Conservation (phyloP, 1,139 yeast genomes). For the Geotrichum bryndzae region DNA sequence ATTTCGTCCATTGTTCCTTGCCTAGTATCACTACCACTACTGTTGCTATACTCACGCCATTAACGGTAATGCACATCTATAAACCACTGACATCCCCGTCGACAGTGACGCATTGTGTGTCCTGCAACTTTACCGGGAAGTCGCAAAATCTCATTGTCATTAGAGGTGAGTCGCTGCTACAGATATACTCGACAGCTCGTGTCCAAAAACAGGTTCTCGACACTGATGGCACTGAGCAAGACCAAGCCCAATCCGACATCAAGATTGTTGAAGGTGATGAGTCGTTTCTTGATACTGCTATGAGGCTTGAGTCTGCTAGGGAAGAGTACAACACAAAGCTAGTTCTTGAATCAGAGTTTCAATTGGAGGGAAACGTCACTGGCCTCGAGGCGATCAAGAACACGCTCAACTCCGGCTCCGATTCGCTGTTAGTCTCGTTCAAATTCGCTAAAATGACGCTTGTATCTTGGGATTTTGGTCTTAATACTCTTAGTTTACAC, state of each 20-base stretch:
- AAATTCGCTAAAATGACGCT: slow-evolving; percentile 73
- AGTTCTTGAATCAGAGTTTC: slow-evolving; percentile 57
- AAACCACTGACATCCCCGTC: slow-evolving; percentile 78
- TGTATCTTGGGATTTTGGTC: slow-evolving; percentile 61
- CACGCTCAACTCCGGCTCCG: slow-evolving; percentile 45
- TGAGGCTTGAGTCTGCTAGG: slow-evolving; percentile 19
- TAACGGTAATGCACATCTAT: slow-evolving; percentile 75
- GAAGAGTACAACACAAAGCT: slow-evolving; percentile 39
- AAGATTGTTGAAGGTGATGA: slow-evolving; percentile 22
- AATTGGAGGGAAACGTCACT: slow-evolving; percentile 63
- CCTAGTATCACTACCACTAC: neutral
- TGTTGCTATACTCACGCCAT: slow-evolving; percentile 26
- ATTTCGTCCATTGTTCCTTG: neutral
- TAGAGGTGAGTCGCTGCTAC: slow-evolving; percentile 60
- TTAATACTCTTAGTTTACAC: slow-evolving; percentile 75
- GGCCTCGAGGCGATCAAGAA: slow-evolving; percentile 44
- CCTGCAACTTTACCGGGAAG: slow-evolving; percentile 56
- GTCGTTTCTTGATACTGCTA: slow-evolving; percentile 29
- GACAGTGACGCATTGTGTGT: slow-evolving; percentile 56
- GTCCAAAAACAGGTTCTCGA: slow-evolving; percentile 24
- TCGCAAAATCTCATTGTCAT: slow-evolving; percentile 56
- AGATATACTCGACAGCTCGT: slow-evolving; percentile 49
- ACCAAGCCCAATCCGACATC: slow-evolving; percentile 17
- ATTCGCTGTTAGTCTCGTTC: slow-evolving; percentile 63
- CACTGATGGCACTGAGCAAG: slow-evolving; percentile 16